Evolutionary conservation across 2,329 filamentous ascomycete species (phyloP).

Genomic region (Aspergillus arachidicola): DNA sequence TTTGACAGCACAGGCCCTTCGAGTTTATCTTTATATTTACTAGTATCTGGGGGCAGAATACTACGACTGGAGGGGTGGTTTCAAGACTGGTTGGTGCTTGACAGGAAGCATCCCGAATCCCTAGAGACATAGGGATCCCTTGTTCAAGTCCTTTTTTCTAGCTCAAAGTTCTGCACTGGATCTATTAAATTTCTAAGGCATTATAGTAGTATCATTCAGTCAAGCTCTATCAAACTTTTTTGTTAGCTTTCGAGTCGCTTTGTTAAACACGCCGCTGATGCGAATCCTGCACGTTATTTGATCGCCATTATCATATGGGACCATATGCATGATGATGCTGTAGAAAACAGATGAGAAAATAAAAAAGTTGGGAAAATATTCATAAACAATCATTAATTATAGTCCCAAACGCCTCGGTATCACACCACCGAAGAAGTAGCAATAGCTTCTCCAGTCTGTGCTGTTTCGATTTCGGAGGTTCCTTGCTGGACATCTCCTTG

Average conservation of each 20-base stretch:
- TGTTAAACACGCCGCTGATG: not conserved
- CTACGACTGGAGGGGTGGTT: not conserved
- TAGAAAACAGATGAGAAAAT: not conserved
- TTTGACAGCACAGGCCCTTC: not conserved
- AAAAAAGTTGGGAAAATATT: not conserved
- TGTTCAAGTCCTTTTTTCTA: not conserved
- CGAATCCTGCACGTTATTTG: not conserved
- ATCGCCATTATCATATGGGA: not conserved
- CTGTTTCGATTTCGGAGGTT: not conserved
- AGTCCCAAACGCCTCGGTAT: not conserved
- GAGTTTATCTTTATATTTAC: not conserved
- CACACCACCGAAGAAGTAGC: conserved; percentile 45
- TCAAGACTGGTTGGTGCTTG: not conserved
- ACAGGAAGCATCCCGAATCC: not conserved
- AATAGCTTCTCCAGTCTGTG: conserved; percentile 49
- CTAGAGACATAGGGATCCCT: not conserved
- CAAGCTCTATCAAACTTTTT: not conserved
- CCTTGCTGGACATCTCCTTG: not conserved
- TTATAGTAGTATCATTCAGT: not conserved
- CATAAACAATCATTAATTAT: not conserved
- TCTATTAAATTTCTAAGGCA: not conserved
- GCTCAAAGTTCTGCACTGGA: not conserved
- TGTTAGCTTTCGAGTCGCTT: not conserved
- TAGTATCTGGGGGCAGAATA: not conserved
- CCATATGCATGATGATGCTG: not conserved